Evolutionary conservation across 441 rosid genomes (phyloP).

Genomic region (Gossypium lobatum): DNA sequence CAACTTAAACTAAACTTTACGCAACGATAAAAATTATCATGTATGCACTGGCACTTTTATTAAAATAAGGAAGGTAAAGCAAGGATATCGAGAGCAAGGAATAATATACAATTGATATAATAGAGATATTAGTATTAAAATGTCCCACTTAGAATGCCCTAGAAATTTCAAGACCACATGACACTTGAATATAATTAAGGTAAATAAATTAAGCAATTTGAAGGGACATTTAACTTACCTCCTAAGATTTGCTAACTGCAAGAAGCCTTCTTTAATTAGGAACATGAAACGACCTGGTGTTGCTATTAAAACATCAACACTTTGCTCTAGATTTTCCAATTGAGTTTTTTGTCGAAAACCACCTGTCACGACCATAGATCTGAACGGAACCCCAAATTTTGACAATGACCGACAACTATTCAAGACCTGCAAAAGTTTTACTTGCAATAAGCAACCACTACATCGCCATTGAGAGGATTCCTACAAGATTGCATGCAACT

Average conservation of each 20-base stretch:
- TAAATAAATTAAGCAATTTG: constrained; percentile 9
- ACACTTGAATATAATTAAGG: neutral
- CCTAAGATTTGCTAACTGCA: constrained; percentile 60
- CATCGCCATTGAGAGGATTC: constrained; percentile 7
- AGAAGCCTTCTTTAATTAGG: constrained; percentile 62
- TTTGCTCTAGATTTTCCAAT: constrained; percentile 69
- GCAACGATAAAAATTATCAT: neutral
- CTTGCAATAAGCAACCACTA: constrained; percentile 18
- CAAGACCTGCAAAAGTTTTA: constrained; percentile 61
- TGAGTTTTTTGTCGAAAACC: constrained; percentile 88
- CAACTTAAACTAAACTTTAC: neutral
- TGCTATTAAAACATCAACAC: constrained; percentile 73
- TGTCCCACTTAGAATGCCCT: neutral
- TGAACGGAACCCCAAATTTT: constrained; percentile 80
- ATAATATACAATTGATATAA: neutral
- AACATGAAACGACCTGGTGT: constrained; percentile 89
- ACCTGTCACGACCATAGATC: constrained; percentile 83
- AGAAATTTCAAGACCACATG: neutral
- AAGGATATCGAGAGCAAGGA: neutral
- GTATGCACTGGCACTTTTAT: neutral
- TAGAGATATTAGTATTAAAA: neutral
- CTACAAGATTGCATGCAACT: neutral
- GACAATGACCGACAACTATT: constrained; percentile 67
- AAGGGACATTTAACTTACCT: constrained; percentile 39
- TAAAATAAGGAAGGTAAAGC: neutral